Conservation (phyloP, 2,329 filamentous ascomycete species). For the Ophiognomonia clavigignenti-juglandacearum region DNA sequence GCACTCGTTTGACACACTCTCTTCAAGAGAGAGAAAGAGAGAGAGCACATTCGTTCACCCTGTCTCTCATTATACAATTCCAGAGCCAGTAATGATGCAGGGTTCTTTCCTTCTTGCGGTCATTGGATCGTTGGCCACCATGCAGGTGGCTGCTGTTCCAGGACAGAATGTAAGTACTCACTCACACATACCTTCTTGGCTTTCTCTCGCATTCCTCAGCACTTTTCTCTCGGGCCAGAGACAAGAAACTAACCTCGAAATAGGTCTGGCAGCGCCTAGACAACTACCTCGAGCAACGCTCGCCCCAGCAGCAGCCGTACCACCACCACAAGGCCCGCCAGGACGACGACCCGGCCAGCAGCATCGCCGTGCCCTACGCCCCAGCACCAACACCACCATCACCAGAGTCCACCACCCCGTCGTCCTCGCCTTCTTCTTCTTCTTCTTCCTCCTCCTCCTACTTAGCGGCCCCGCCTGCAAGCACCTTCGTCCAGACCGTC, state of each 20-base stretch:
- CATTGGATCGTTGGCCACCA: neutral
- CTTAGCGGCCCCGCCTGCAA: no score
- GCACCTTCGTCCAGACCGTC: no score
- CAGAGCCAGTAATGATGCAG: constrained; percentile 1
- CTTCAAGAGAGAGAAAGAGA: no score
- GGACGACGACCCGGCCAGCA: neutral
- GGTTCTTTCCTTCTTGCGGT: constrained; percentile 2
- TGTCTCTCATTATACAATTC: no score
- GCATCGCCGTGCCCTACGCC: neutral
- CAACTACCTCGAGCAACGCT: neutral
- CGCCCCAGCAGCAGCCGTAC: neutral
- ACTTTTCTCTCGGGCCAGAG: neutral
- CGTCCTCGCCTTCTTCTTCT: no score
- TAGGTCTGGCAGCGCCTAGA: constrained; percentile 5
- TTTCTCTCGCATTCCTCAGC: neutral
- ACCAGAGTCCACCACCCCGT: neutral
- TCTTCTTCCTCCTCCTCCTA: no score
- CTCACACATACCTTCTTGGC: no score
- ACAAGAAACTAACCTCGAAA: no score
- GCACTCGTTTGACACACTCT: neutral
- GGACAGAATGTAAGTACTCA: constrained; percentile 1
- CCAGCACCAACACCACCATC: neutral
- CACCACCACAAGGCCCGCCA: neutral
- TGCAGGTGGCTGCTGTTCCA: constrained; percentile 1
- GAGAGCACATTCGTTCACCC: no score